Evolutionary conservation across 2,329 filamentous ascomycete genomes (phyloP), one percentile per base, ranked within the genome.

Genomic region (Cladophialophora yegresii): DNA sequence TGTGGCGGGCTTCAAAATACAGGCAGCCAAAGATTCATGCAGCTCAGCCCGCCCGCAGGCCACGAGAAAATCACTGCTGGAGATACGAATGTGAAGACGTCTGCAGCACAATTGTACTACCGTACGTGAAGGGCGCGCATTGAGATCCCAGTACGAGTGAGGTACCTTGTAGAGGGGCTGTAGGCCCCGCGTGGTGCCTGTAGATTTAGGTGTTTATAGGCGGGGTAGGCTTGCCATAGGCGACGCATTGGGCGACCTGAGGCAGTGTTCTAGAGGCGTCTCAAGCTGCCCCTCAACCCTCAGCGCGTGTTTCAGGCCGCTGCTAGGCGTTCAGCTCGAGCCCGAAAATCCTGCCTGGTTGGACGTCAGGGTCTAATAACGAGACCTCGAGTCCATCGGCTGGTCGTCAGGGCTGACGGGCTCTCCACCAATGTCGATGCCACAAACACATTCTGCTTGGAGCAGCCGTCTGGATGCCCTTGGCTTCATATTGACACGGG

Each of bases 11-110:
- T 43, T 43, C 47, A 51, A 51, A 51, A 51, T 32, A 22, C 47
- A 59, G 57, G 57, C 57, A 59, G 57, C 57, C 57, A 59, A 32
- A 40, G 45, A 58, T 58, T 50, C 23, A 58, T 58, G 57, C 45
- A 33, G 57, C 57, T 59, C 57, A 59, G 57, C 57, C 36, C 36
- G n/a, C 57, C 6, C 45, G 43, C 23, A n/a, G 28, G 40, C 20
- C 13, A 51, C 56, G 28, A 51, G 49, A 33, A 51, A 30, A 9
- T 50, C 47, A 12, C 22, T 22, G 20, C 45, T 22, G 9, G 26
- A 32, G 23, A 54, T 26, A 54, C 16, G 12, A 16, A 26, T 50
- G 20, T 20, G 3, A 13, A 16, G n/a, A 5, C 16, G 12, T 12
- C 4, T 45, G n/a, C 4, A 45, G 47, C n/a, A 49, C 45, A n/a